A percentile compares a stretch with the other conserved stretches of the same genome.
Evolutionary conservation across 75 land plant species (phyloP).

Genomic region (Picea glauca): DNA sequence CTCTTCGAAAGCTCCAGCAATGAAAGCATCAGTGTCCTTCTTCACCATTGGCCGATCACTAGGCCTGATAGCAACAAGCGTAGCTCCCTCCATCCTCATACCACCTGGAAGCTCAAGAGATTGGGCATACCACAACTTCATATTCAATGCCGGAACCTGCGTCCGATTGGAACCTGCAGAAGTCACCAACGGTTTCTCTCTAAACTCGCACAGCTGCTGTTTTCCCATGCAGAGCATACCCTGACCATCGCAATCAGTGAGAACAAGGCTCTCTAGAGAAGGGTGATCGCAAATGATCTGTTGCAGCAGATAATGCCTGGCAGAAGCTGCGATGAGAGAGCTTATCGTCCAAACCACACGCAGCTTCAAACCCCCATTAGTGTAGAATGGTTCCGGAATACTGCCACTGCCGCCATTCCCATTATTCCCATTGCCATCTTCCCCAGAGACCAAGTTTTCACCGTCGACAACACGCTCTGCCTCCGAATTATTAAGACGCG

Average conservation of each 20-base stretch:
- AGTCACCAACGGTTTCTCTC: slow-evolving; percentile 23
- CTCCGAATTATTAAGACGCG: neutral
- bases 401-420: slow-evolving; percentile 16
- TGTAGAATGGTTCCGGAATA: slow-evolving; percentile 44
- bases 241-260: slow-evolving; percentile 60
- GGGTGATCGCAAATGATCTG: slow-evolving; percentile 50
- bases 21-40: slow-evolving; percentile 23
- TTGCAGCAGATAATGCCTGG: slow-evolving; percentile 55
- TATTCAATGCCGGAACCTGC: slow-evolving; percentile 41
- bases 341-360: slow-evolving; percentile 60
- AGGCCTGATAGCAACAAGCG: slow-evolving; percentile 54
- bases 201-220: slow-evolving; percentile 43
- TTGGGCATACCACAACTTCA: slow-evolving; percentile 53
- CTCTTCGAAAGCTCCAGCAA: slow-evolving; percentile 30
- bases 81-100: slow-evolving; percentile 44
- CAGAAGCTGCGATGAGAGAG: slow-evolving; percentile 53
- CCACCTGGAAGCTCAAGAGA: slow-evolving; percentile 39
- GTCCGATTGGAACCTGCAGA: slow-evolving; percentile 41
- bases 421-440: neutral
- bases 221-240: slow-evolving; percentile 50
- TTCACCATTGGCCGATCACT: neutral
- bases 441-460: neutral
- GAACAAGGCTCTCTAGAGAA: slow-evolving; percentile 34
- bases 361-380: slow-evolving; percentile 60
- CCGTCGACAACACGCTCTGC: neutral